Conservation (phyloP, 495 filamentous ascomycete genomes). For the Glutinoglossum americanum region DNA sequence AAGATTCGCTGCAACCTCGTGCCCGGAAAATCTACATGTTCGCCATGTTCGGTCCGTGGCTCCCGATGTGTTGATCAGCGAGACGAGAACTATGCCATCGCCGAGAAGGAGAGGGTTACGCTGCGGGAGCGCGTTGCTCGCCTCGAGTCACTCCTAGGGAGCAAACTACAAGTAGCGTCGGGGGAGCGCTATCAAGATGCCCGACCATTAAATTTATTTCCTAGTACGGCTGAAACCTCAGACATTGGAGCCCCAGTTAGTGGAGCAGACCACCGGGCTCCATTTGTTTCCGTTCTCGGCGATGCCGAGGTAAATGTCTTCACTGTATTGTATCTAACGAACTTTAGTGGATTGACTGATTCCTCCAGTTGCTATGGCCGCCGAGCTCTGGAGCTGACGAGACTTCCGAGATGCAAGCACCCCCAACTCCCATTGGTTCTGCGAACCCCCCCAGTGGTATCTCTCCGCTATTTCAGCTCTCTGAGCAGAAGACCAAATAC, state of each 20-base stretch:
- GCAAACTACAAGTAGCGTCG: background rate
- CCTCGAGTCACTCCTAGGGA: constrained; percentile 2
- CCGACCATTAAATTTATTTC: background rate
- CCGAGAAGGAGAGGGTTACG: background rate
- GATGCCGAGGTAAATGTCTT: background rate
- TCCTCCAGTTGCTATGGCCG: too few species aligned
- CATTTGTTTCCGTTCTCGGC: background rate
- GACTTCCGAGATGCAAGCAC: too few species aligned
- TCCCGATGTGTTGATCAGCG: background rate
- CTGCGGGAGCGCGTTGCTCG: constrained; percentile 3
- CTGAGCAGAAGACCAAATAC: too few species aligned
- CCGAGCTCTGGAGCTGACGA: too few species aligned
- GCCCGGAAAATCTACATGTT: background rate
- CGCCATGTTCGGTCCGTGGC: constrained; percentile 1
- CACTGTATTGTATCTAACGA: too few species aligned
- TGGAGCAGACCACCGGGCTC: background rate
- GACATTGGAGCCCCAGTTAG: background rate
- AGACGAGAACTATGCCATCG: background rate
- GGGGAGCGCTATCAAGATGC: background rate
- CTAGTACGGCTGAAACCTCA: background rate
- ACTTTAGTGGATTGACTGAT: too few species aligned
- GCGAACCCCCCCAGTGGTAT: too few species aligned
- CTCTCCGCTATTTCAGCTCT: too few species aligned
- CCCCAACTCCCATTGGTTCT: too few species aligned
- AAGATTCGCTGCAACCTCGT: background rate